Percentiles rank a stretch among this genome's conserved stretches.
These are phyloP conservation scores for Aeschynomene evenia DNA, from an alignment of 306 rosid species.

Conservation along the genomic window DNA sequence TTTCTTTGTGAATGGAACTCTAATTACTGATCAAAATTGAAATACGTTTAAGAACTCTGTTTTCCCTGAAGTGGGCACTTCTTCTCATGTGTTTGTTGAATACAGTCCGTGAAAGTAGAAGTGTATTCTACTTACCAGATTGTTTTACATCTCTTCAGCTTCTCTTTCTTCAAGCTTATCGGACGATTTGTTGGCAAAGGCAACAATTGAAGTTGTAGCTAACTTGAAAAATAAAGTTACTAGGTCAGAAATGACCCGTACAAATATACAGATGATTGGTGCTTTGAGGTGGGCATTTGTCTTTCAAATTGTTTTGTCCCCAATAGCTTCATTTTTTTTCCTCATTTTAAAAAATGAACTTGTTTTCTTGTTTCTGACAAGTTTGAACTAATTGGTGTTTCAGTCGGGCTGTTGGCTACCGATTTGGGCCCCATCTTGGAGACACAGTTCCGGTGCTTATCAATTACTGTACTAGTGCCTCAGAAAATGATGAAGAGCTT, in stretches of 20 bases:
- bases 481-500: constrained; percentile 98
- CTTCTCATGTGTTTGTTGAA: neutral
- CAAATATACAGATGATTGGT: constrained; percentile 98
- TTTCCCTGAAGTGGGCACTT: neutral
- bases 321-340: neutral
- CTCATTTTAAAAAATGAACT: neutral
- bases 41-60: constrained; percentile 4
- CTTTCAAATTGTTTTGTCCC: neutral
- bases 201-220: constrained; percentile 71
- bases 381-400: constrained; percentile 33
- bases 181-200: constrained; percentile 86
- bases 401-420: constrained; percentile 98
- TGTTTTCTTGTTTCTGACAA: constrained; percentile 14
- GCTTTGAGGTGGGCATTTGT: constrained; percentile 77
- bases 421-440: constrained; percentile 91
- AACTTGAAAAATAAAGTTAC: constrained; percentile 66
- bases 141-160: constrained; percentile 54
- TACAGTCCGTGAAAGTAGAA: constrained; percentile 1
- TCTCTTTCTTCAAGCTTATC: constrained; percentile 93
- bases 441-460: constrained; percentile 90
- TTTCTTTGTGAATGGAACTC: too few species aligned
- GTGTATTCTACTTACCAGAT: constrained; percentile 1
- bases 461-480: constrained; percentile 79
- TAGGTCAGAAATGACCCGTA: constrained; percentile 80
- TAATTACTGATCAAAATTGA: constrained; percentile 5